Conservation (phyloP, 2,329 filamentous ascomycete genomes). For the Magnaporthales sp. region DNA sequence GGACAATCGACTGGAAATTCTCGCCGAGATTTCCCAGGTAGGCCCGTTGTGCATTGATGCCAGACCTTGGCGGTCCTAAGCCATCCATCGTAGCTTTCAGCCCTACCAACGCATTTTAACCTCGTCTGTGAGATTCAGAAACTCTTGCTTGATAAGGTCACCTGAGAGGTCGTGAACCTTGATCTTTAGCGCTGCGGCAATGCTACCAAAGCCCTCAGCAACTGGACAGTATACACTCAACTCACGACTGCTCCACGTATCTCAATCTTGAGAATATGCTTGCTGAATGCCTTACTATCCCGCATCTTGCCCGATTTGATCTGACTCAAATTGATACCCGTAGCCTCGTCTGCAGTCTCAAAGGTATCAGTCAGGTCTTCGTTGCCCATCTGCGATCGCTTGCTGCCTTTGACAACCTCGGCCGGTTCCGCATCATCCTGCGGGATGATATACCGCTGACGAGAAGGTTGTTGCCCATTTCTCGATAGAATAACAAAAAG, state of each 20-base stretch:
- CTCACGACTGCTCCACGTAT: constrained; percentile 34
- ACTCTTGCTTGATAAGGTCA: constrained; percentile 29
- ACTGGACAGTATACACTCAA: too few relatives aligned
- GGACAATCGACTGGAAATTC: constrained; percentile 17
- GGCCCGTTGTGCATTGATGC: constrained; percentile 20
- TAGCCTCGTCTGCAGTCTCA: constrained; percentile 21
- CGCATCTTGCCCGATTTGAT: not conserved
- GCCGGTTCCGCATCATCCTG: constrained; percentile 5
- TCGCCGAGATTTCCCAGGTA: constrained; percentile 22
- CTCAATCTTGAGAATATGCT: constrained; percentile 35
- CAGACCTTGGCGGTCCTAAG: constrained; percentile 22
- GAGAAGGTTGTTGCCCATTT: too few relatives aligned
- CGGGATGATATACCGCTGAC: too few relatives aligned
- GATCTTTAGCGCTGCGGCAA: constrained; percentile 24
- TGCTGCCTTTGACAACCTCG: constrained; percentile 7
- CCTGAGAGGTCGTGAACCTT: constrained; percentile 28
- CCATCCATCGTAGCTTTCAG: constrained; percentile 12
- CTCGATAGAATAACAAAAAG: too few relatives aligned
- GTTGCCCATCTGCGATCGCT: constrained; percentile 7
- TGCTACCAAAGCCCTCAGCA: too few relatives aligned
- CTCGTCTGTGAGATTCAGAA: constrained; percentile 26
- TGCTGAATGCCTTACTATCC: constrained; percentile 26
- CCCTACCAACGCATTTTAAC: constrained; percentile 11
- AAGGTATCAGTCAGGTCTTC: constrained; percentile 19
- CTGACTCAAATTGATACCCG: not conserved